Conservation (phyloP, 148 eudicot species). For the Diospyros kaki region DNA sequence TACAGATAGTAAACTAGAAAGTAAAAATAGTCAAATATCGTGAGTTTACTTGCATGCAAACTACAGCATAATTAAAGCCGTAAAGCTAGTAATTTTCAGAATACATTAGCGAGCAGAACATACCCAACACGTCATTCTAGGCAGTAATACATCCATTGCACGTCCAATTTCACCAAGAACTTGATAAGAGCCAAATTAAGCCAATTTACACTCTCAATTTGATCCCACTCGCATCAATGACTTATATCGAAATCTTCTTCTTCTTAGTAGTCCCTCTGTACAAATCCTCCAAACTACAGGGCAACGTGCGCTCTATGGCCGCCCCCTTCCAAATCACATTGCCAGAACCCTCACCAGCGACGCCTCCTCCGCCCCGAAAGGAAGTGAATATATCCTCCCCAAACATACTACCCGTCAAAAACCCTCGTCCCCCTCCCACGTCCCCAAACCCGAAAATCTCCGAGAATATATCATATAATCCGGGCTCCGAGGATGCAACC, state of each 20-base stretch:
- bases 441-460: slow-evolving; percentile 72
- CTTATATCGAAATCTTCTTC: slow-evolving; percentile 79
- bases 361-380: slow-evolving; percentile 33
- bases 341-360: slow-evolving; percentile 25
- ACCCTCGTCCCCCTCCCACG: slow-evolving; percentile 43
- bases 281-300: slow-evolving; percentile 78
- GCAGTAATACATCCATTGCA: not conserved
- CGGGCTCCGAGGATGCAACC: slow-evolving; percentile 61
- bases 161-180: not conserved
- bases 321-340: slow-evolving; percentile 43
- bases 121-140: no score
- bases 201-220: not conserved
- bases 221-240: slow-evolving; percentile 55
- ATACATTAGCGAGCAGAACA: no score
- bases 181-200: not conserved
- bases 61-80: no score
- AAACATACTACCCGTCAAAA: slow-evolving; percentile 48
- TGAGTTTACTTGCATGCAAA: no score
- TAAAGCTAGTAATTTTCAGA: no score
- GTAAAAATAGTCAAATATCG: no score
- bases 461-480: slow-evolving; percentile 60
- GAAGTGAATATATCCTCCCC: slow-evolving; percentile 59
- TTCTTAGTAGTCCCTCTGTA: slow-evolving; percentile 73
- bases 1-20: no score
- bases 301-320: slow-evolving; percentile 52